Evolutionary conservation across 2,329 filamentous ascomycete genomes (phyloP), one percentile per base, ranked within the genome.

Genomic region (Leptographium radiaticola): DNA sequence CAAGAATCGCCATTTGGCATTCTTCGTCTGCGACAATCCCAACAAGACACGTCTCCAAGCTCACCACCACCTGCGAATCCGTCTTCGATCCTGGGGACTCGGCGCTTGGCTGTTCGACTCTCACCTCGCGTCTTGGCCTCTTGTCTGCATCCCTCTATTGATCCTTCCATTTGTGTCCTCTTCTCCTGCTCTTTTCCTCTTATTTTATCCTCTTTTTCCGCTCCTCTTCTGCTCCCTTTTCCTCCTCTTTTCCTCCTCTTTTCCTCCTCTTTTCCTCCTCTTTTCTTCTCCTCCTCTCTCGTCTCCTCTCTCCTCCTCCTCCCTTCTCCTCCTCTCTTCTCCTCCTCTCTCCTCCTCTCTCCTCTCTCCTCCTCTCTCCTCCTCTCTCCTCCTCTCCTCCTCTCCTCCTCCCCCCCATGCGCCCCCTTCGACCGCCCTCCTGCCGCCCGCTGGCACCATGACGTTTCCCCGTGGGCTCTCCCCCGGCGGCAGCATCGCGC

Each of bases 381-480:
- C 31, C 31, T 36, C 45, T 6, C 5, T n/a, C 34, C 15, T 18
- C 6, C 13, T 16, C 47, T 5, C 11, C 34, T 15, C n/a, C 16
- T 16, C 9, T 8, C 30, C 11, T 2, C 18, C 34, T 15, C 47
- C 34, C 12, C 30, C 34, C 18, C 47, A 49, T 49, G 48, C 48
- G 30, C 12, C 15, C 20, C 2, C n/a, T 8, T 20, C 48, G 48
- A 13, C 11, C 25, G 36, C 36, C 20, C 18, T 20, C 46, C 46
- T 49, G 46, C 60, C 63, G 61, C 60, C 64, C 65, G 62, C 59
- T 56, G 62, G 70, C 70, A 71, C 67, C 68, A 89, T 89, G 85
- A 82, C 81, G 69, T 76, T 80, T 66, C 75, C 87, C 67, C 82
- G 84, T 74, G 83, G 83, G 70, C 75, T 89, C 71, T 89, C 86